phyloP scores from a whole-genome alignment of 2,329 filamentous ascomycete genomes.

The Parastagonospora avenae region DNA sequence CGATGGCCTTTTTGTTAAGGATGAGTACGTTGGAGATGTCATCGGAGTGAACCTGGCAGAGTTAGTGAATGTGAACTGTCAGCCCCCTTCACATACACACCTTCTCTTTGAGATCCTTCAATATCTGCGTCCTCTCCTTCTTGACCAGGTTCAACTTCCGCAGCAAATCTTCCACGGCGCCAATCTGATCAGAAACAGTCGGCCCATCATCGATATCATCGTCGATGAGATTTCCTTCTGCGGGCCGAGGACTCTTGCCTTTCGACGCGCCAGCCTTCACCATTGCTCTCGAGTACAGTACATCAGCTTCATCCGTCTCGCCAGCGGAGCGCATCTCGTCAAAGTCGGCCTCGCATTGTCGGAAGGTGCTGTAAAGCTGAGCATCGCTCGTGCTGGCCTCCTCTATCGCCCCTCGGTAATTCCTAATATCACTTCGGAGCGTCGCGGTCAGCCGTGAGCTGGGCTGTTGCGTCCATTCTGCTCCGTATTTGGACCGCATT shows the following conservation, averaged over 20 bases:
- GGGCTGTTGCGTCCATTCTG: constrained; percentile 96
- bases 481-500: constrained; percentile 96
- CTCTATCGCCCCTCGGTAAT: constrained; percentile 85
- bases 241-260: constrained; percentile 65
- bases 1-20: constrained; percentile 94
- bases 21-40: constrained; percentile 98
- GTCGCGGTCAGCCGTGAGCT: constrained; percentile 89
- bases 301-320: constrained; percentile 83
- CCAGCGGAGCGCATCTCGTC: constrained; percentile 93
- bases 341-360: constrained; percentile 86
- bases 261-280: constrained; percentile 72
- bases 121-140: constrained; percentile 84
- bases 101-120: constrained; percentile 98
- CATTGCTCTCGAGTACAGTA: constrained; percentile 85
- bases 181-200: constrained; percentile 88
- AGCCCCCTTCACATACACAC: constrained; percentile 54
- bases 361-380: constrained; percentile 80
- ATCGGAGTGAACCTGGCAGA: constrained; percentile 80
- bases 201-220: constrained; percentile 83
- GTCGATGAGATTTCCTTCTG: constrained; percentile 83
- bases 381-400: constrained; percentile 87
- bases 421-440: constrained; percentile 81
- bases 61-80: constrained; percentile 2
- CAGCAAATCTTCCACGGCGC: constrained; percentile 83
- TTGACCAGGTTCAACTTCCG: constrained; percentile 93